Percentiles rank a stretch among this genome's conserved stretches.
Conservation (phyloP, 306 rosid species). For the Acacia confusa region DNA sequence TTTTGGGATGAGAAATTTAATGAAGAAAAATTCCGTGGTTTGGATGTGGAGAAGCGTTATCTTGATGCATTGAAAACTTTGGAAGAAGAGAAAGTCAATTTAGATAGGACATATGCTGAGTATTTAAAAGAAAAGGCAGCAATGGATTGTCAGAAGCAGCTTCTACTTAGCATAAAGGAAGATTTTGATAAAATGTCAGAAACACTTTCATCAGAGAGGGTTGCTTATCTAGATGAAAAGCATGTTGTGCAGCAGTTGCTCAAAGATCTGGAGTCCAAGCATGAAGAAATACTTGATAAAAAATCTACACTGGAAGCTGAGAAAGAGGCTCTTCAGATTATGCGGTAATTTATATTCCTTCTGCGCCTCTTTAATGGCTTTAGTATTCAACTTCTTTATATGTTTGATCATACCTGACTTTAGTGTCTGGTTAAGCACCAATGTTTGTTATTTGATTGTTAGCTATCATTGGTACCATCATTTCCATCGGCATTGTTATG, state of each 20-base stretch:
- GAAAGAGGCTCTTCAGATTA: conserved; percentile 88
- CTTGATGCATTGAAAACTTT: conserved; percentile 51
- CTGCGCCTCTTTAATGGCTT: not conserved
- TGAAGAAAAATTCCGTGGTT: conserved; percentile 64
- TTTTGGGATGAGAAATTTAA: conserved; percentile 70
- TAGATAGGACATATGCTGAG: conserved; percentile 52
- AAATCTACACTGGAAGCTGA: conserved; percentile 88
- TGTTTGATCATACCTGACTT: conserved; percentile 3
- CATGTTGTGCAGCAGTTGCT: conserved; percentile 48
- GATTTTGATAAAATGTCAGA: conserved; percentile 78
- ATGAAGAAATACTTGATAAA: conserved; percentile 57
- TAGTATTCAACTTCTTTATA: not conserved
- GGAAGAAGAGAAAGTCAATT: conserved; percentile 62
- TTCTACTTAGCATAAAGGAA: conserved; percentile 62
- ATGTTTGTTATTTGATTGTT: conserved; percentile 4
- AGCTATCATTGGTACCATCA: not conserved
- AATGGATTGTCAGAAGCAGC: conserved; percentile 84
- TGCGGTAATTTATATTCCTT: conserved; percentile 50
- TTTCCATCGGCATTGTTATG: not conserved
- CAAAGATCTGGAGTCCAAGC: conserved; percentile 58
- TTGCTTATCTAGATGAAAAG: conserved; percentile 58
- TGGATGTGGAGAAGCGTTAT: conserved; percentile 63
- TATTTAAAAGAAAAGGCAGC: conserved; percentile 72
- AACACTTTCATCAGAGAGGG: conserved; percentile 66
- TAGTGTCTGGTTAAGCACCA: not conserved